Evolutionary conservation across 2,329 filamentous ascomycete species (phyloP), one percentile per base, ranked within the genome.

Genomic region (Monosporascus sp.): DNA sequence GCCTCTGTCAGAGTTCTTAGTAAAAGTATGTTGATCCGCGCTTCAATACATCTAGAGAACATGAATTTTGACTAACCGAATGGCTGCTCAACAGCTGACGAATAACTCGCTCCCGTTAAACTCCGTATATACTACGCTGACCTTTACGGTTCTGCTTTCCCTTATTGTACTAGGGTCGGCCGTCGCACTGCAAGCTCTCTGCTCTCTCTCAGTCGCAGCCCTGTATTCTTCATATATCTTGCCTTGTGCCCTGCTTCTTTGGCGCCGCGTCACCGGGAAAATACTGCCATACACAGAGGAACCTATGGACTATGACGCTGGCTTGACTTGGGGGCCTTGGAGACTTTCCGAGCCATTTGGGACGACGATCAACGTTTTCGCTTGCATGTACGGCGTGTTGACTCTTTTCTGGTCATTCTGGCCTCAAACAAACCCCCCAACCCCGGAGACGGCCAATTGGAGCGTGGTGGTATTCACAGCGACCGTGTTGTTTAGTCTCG

Each of bases 401-500:
- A 70, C 83, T 2, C 73, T 80, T 11, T 83, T 84, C 65, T 84
- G 78, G 72, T 75, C 72, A 22, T 78, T 83, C 47, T 81, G 75
- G 75, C 79, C 69, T 0, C 69, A 71, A 2, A 59, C 55, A 3
- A 68, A 60, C 0, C 65, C 63, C 1, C 61, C 68, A 0, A 63
- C 65, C 5, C 60, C 70, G 0, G 61, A 65, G 1, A 72, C 66
- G 14, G 75, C 77, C 70, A 81, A 81, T 61, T 80, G 72, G 57
- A 74, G 70, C 22, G 64, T 76, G 8, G 57, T 80, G 2, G 70
- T 79, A 0, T 76, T 74, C 17, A 72, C 68, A 0, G 65, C 62
- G 0, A 68, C 74, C 1, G 56, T 74, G 4, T 59, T 76, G 1
- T 75, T 79, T 47, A 76, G 73, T 47, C 60, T 77, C 3, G 52